Base-by-base conservation (phyloP, 2,329 filamentous ascomycete genomes). In the Coniella vitis region DNA sequence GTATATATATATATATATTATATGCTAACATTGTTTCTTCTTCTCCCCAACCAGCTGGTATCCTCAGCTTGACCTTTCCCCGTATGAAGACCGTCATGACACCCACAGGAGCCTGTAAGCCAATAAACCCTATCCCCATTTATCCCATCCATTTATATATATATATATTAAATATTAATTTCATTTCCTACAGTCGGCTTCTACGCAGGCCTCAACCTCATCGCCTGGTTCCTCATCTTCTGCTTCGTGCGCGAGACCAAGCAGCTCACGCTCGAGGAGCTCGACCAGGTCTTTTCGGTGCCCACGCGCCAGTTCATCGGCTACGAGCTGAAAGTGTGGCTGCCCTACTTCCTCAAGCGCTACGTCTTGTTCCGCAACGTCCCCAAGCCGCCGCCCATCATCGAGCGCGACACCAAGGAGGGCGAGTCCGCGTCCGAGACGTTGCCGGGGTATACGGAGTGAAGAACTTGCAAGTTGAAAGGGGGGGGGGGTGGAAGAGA, bases 191-290 rank as follows among this genome's bases (percentile, higher is more conserved):
- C 12, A 0, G 80, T 80, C 55, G 68, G 70, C 2, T 68, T 78
- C 44, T 81, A 81, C 54, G 70, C 78, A 0, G 73, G 69, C 1
- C 71, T 80, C 53, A 82, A 82, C 56, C 54, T 79, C 1, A 54
- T 78, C 1, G 78, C 75, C 0, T 66, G 81, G 19, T 48, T 73
- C 32, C 70, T 81, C 64, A 79, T 81, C 37, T 79, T 80, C 61
- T 64, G 79, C 20, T 73, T 69, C 58, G 65, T 81, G 3, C 76
- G 76, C 0, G 79, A 82, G 60, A 83, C 79, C 12, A 82, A 82
- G 63, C 76, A 78, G 57, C 69, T 71, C 29, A 78, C 76, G 2
- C 63, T 74, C 10, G 75, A 79, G 60, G 78, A 81, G 59, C 64
- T 86, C 32, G 81, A 86, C 56, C 49, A 64, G 58, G 62, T 64